A percentile compares a stretch with the other conserved stretches of the same genome.
These are phyloP conservation scores for Ustilago bromivora DNA, from an alignment of 1,284 basidiomycete species.

Conservation along the genomic window DNA sequence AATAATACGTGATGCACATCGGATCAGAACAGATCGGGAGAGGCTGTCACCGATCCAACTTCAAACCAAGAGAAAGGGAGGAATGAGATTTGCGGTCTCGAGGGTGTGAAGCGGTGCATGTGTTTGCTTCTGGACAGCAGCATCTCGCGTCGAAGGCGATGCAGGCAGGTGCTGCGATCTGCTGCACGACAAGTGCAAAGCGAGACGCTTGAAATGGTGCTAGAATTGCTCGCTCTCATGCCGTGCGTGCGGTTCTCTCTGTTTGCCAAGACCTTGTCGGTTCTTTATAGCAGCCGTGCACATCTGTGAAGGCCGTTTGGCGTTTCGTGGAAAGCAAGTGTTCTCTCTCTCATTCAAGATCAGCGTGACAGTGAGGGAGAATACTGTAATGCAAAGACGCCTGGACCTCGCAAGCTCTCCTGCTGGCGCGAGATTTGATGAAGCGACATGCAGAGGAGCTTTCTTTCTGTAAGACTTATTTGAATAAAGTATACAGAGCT, in stretches of 20 bases:
- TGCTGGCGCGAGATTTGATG: not conserved
- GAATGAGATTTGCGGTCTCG: not conserved
- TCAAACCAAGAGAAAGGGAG: too few relatives aligned
- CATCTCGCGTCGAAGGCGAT: not conserved
- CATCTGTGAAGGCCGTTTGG: too few relatives aligned
- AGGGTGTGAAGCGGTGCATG: not conserved
- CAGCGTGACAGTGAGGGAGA: not conserved
- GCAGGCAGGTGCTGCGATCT: slow-evolving; percentile 1
- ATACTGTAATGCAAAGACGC: not conserved
- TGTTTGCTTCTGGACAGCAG: not conserved
- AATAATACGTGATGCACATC: too few relatives aligned
- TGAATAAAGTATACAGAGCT: not conserved
- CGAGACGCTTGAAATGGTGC: not conserved
- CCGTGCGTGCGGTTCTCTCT: not conserved
- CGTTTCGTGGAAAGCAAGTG: too few relatives aligned
- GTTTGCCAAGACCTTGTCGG: not conserved
- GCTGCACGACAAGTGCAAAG: not conserved
- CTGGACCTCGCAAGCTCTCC: not conserved
- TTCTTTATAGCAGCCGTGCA: too few relatives aligned
- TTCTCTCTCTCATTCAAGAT: not conserved
- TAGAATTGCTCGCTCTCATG: not conserved
- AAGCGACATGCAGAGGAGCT: not conserved
- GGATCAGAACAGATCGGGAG: too few relatives aligned
- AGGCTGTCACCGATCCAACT: too few relatives aligned
- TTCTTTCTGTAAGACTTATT: not conserved